Evolutionary conservation across 495 filamentous ascomycete genomes (phyloP).

Genomic region (Penicillium longicatenatum): DNA sequence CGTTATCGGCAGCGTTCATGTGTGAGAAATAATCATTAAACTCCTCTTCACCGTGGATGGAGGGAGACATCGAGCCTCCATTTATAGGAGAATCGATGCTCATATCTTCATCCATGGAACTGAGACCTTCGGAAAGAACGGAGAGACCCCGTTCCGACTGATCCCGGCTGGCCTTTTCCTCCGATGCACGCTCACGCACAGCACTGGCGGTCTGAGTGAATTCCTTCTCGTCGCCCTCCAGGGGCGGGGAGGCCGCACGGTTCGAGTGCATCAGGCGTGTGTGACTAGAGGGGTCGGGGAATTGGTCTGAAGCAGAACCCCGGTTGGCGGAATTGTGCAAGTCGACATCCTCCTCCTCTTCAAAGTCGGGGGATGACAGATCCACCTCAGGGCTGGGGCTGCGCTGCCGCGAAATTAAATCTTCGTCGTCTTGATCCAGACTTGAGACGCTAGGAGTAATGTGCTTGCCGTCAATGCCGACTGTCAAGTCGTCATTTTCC

Average conservation of each 20-base stretch:
- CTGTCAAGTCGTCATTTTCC: slow-evolving; percentile 59
- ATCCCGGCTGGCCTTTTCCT: slow-evolving; percentile 49
- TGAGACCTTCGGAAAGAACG: slow-evolving; percentile 40
- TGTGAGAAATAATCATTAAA: slow-evolving; percentile 49
- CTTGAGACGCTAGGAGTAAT: slow-evolving; percentile 88
- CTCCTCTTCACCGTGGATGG: slow-evolving; percentile 35
- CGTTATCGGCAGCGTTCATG: slow-evolving; percentile 26
- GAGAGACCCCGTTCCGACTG: slow-evolving; percentile 32
- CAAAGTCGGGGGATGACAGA: slow-evolving; percentile 83
- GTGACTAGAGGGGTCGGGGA: slow-evolving; percentile 32
- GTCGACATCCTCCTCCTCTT: slow-evolving; percentile 64
- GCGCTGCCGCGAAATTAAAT: slow-evolving; percentile 69
- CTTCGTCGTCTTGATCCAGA: slow-evolving; percentile 67
- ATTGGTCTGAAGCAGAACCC: slow-evolving; percentile 52
- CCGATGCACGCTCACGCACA: slow-evolving; percentile 73
- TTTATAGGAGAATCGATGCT: slow-evolving; percentile 38
- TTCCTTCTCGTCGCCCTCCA: slow-evolving; percentile 95
- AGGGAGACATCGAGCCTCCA: slow-evolving; percentile 36
- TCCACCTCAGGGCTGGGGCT: slow-evolving; percentile 91
- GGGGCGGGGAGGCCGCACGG: slow-evolving; percentile 76
- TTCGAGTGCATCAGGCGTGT: slow-evolving; percentile 60
- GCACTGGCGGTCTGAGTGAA: slow-evolving; percentile 92
- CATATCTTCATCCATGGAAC: slow-evolving; percentile 35
- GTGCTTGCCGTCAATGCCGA: slow-evolving; percentile 47
- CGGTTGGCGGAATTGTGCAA: slow-evolving; percentile 38